Percentiles rank a stretch among this genome's conserved stretches.
Conservation (phyloP, 1,139 yeast genomes). For the Tardiomyces digboiensis region DNA sequence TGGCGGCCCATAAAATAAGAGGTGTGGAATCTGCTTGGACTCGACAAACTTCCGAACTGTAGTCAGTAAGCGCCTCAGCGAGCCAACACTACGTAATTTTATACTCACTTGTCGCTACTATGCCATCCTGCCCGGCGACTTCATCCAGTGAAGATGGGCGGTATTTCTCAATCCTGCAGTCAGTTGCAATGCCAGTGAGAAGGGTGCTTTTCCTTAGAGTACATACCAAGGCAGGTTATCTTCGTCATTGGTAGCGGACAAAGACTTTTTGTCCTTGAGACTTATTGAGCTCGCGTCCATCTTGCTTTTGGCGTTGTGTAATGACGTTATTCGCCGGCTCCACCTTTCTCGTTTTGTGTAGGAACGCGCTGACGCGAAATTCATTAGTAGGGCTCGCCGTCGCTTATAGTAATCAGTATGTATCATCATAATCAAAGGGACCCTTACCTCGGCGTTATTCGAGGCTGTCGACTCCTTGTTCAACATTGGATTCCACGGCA, state of each 20-base stretch:
- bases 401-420: too few species aligned
- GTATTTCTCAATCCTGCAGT: constrained; percentile 79
- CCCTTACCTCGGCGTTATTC: too few species aligned
- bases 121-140: constrained; percentile 85
- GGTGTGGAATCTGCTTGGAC: constrained; percentile 78
- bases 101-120: constrained; percentile 44
- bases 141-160: constrained; percentile 80
- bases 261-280: not conserved
- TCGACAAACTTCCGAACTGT: constrained; percentile 72
- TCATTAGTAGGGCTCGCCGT: too few species aligned
- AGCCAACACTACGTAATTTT: not conserved
- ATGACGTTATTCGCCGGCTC: too few species aligned
- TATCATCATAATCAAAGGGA: too few species aligned
- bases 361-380: too few species aligned
- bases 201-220: too few species aligned
- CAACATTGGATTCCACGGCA: too few species aligned
- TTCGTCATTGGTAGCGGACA: not conserved
- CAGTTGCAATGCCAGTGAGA: too few species aligned
- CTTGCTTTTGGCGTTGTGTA: too few species aligned
- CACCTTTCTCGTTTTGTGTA: too few species aligned
- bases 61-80: not conserved
- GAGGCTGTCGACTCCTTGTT: too few species aligned
- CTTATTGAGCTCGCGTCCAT: not conserved
- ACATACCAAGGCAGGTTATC: not conserved
- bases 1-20: constrained; percentile 93